These are phyloP conservation scores for Candida quercuum DNA, from an alignment of 805 yeast species.

Conservation along the genomic window DNA sequence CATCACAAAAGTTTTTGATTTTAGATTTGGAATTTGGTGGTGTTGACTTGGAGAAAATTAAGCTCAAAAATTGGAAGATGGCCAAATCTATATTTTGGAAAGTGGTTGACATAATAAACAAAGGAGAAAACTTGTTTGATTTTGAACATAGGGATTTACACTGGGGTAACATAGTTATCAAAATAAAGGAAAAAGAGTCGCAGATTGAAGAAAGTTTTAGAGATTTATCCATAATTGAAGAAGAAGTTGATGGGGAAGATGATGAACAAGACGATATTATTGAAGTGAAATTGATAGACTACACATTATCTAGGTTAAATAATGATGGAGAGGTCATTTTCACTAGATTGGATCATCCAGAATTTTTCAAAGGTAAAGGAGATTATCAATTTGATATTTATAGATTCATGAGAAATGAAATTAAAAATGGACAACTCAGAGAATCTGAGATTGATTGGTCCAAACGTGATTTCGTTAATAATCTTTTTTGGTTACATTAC, in stretches of 20 bases:
- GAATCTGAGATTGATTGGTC: slow-evolving; percentile 48
- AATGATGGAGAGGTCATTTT: slow-evolving; percentile 29
- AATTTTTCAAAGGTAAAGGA: slow-evolving; percentile 54
- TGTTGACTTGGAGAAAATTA: slow-evolving; percentile 37
- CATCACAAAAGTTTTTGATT: slow-evolving; percentile 27
- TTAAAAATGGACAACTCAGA: slow-evolving; percentile 18
- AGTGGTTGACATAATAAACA: slow-evolving; percentile 40
- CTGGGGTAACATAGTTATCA: slow-evolving; percentile 55
- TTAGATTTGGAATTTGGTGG: slow-evolving; percentile 37
- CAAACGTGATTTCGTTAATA: slow-evolving; percentile 40
- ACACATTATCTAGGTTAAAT: slow-evolving; percentile 48
- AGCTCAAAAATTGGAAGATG: slow-evolving; percentile 33
- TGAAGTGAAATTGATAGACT: slow-evolving; percentile 51
- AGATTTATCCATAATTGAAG: slow-evolving; percentile 17
- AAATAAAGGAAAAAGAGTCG: not conserved
- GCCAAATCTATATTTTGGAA: slow-evolving; percentile 47
- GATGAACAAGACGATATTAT: slow-evolving; percentile 2
- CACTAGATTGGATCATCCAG: slow-evolving; percentile 61
- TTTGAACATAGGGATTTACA: slow-evolving; percentile 74
- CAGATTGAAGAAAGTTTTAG: slow-evolving; percentile 17
- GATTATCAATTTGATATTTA: slow-evolving; percentile 61
- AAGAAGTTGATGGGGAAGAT: slow-evolving; percentile 8
- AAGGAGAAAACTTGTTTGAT: slow-evolving; percentile 44
- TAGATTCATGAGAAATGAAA: slow-evolving; percentile 43
- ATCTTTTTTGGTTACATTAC: slow-evolving; percentile 61